Evolutionary conservation across 148 eudicot genomes (phyloP).

Genomic region (Rhododendron ovatum): DNA sequence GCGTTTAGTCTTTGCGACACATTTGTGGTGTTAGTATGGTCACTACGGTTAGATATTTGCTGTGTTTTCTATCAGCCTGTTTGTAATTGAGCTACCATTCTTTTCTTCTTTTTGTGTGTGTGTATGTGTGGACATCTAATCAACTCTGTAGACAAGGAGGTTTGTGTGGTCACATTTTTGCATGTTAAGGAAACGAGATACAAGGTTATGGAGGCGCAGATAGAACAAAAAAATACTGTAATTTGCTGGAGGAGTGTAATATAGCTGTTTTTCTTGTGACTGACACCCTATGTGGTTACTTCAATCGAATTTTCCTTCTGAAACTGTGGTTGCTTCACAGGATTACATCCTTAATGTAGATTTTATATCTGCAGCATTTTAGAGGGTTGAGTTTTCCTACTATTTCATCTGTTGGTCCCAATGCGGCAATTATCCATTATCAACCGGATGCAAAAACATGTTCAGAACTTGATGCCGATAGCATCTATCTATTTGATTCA

Average conservation of each 20-base stretch:
- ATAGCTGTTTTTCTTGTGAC: neutral
- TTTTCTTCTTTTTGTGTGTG: neutral
- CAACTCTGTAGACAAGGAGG: neutral
- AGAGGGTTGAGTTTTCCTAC: constrained; percentile 95
- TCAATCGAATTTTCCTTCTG: neutral
- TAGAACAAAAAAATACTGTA: neutral
- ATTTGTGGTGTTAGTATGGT: neutral
- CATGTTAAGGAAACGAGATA: neutral
- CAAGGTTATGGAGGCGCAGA: neutral
- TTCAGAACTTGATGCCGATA: constrained; percentile 84
- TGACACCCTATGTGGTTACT: neutral
- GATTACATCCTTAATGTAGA: neutral
- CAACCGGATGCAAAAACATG: constrained; percentile 67
- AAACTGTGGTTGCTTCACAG: neutral
- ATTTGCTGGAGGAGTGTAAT: neutral
- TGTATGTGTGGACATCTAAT: neutral
- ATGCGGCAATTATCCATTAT: constrained; percentile 94
- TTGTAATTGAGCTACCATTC: constrained; percentile 1
- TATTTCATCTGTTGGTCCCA: constrained; percentile 89
- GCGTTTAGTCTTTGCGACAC: neutral
- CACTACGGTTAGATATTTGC: neutral
- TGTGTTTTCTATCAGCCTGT: neutral
- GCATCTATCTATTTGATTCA: constrained; percentile 84
- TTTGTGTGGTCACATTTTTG: neutral
- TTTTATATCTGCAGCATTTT: constrained; percentile 56